phyloP scores from a whole-genome alignment of 73 alveolate genomes.

The Strombidium stylifer region DNA sequence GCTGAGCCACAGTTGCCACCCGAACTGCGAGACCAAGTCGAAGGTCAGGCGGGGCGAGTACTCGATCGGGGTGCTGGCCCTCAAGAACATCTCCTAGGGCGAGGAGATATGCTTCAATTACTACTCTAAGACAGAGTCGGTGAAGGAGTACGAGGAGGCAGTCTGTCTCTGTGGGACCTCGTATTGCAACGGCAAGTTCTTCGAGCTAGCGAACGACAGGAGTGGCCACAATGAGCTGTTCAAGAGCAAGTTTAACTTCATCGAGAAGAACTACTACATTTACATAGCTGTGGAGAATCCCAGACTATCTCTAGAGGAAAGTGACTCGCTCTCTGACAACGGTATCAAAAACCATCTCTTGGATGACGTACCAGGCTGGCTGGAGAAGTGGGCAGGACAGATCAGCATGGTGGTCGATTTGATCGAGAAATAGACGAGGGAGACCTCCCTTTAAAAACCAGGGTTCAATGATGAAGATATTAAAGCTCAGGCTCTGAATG shows the following conservation, averaged over 20 bases:
- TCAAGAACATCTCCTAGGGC: constrained; percentile 88
- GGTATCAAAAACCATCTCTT: constrained; percentile 78
- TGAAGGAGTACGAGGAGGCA: constrained; percentile 91
- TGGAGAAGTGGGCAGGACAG: constrained; percentile 90
- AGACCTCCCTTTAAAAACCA: constrained; percentile 55
- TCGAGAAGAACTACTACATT: constrained; percentile 84
- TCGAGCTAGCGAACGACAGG: constrained; percentile 69
- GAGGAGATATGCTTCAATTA: constrained; percentile 98
- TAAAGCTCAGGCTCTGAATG: constrained; percentile 64
- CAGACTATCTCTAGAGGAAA: constrained; percentile 55
- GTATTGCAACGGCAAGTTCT: constrained; percentile 79
- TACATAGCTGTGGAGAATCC: constrained; percentile 79
- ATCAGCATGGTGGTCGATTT: no score
- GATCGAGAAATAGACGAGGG: constrained; percentile 73
- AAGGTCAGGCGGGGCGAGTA: constrained; percentile 89
- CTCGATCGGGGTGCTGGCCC: constrained; percentile 97
- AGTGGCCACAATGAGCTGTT: constrained; percentile 72
- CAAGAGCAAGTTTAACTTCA: constrained; percentile 87
- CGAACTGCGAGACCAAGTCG: constrained; percentile 96
- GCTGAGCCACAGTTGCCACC: constrained; percentile 95
- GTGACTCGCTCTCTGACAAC: constrained; percentile 60
- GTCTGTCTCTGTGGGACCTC: constrained; percentile 94
- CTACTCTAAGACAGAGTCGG: constrained; percentile 94
- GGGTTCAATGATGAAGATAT: constrained; percentile 69
- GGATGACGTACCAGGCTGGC: constrained; percentile 90